Evolutionary conservation across 495 filamentous ascomycete genomes (phyloP).

Genomic region (Lepidopterella palustris): DNA sequence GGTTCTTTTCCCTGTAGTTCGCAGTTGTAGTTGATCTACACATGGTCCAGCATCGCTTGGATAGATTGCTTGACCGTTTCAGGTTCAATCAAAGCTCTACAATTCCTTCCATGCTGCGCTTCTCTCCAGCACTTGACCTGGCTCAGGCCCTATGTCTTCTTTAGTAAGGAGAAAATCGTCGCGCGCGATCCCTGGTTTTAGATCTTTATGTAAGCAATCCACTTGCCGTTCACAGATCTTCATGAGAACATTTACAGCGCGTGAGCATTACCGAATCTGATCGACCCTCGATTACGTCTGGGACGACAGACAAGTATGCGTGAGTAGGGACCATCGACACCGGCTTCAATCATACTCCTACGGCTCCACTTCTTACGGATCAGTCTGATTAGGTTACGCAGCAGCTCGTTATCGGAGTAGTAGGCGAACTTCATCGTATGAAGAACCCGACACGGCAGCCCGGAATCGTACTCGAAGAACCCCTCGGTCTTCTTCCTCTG

Average conservation of each 20-base stretch:
- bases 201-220: background rate
- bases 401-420: background rate
- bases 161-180: background rate
- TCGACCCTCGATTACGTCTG: background rate
- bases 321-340: background rate
- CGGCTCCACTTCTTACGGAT: background rate
- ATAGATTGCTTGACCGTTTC: background rate
- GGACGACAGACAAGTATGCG: background rate
- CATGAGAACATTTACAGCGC: background rate
- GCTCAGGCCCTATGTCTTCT: background rate
- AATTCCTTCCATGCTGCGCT: background rate
- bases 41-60: background rate
- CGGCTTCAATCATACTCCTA: background rate
- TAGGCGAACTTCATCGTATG: background rate
- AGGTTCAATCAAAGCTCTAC: background rate
- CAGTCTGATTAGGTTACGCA: background rate
- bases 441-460: background rate
- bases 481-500: background rate
- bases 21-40: slow-evolving; percentile 48
- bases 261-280: background rate
- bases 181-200: background rate
- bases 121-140: background rate
- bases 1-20: slow-evolving; percentile 52
- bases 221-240: background rate
- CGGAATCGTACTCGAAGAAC: background rate